phyloP scores from a whole-genome alignment of 257 asterid genomes.

The Craterostigma plantagineum region DNA sequence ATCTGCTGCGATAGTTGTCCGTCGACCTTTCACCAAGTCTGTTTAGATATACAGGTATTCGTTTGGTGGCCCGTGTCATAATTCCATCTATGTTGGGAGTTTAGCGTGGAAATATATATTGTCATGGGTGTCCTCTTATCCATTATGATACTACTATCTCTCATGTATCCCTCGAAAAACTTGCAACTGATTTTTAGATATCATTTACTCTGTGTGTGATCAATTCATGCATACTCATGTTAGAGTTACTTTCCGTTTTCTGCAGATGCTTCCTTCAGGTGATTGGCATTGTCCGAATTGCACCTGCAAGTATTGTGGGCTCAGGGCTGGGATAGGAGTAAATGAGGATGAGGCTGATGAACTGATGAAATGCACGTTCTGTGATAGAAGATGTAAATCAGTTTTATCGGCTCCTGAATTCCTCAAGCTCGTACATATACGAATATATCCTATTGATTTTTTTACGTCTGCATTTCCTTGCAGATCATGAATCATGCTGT shows the following conservation, averaged over 20 bases:
- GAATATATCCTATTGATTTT: too few species aligned
- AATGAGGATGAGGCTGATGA: slow-evolving; percentile 15
- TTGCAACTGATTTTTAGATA: too few species aligned
- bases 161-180: too few species aligned
- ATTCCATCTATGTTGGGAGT: too few species aligned
- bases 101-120: too few species aligned
- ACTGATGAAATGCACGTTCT: slow-evolving; percentile 42
- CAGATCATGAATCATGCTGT: slow-evolving; percentile 75
- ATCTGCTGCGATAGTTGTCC: slow-evolving; percentile 98
- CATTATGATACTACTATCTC: too few species aligned
- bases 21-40: slow-evolving; percentile 83
- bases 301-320: slow-evolving; percentile 66
- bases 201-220: too few species aligned
- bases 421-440: too few species aligned
- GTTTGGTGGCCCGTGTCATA: background rate
- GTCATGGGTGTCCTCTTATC: background rate
- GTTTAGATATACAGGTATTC: slow-evolving; percentile 69
- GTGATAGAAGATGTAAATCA: slow-evolving; percentile 72
- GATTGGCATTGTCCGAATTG: slow-evolving; percentile 98
- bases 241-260: too few species aligned
- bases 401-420: too few species aligned
- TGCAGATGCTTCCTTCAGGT: slow-evolving; percentile 74
- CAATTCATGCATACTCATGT: too few species aligned
- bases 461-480: background rate
- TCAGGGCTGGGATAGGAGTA: slow-evolving; percentile 15